Evolutionary conservation across 2,329 filamentous ascomycete genomes (phyloP).

Genomic region (Colletotrichum sp.): DNA sequence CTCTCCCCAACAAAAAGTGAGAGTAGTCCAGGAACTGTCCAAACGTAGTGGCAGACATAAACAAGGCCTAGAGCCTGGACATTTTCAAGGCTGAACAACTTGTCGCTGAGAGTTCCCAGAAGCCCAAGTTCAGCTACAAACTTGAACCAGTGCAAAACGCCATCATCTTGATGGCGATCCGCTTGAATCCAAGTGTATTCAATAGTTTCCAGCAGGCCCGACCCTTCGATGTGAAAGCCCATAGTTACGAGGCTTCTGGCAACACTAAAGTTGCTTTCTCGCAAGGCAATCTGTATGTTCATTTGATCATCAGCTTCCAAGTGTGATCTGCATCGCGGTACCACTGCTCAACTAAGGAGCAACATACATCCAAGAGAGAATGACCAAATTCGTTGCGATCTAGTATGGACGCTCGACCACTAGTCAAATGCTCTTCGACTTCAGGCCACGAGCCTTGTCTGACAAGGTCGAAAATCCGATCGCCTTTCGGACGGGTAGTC

Average conservation of each 20-base stretch:
- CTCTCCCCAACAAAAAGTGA: neutral
- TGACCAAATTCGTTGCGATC: neutral
- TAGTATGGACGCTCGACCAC: neutral
- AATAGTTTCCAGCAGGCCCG: neutral
- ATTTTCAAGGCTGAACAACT: no score
- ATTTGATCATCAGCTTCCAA: neutral
- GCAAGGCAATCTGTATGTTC: neutral
- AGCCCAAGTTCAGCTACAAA: neutral
- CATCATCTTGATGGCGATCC: no score
- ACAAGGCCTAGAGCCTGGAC: no score
- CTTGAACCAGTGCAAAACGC: neutral
- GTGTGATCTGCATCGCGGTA: neutral
- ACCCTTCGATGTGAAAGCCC: neutral
- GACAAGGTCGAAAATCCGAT: neutral
- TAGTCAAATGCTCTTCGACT: rapidly evolving
- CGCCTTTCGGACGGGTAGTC: neutral
- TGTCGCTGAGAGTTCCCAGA: neutral
- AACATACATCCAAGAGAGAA: neutral
- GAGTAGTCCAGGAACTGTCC: rapidly evolving
- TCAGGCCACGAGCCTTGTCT: neutral
- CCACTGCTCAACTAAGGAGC: no score
- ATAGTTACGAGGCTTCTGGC: neutral
- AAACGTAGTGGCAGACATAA: neutral
- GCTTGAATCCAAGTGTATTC: no score
- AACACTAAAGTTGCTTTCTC: rapidly evolving